Evolutionary conservation across 257 asterid genomes (phyloP), one percentile per base, ranked within the genome.

Genomic region (Salvia rosmarinus): DNA sequence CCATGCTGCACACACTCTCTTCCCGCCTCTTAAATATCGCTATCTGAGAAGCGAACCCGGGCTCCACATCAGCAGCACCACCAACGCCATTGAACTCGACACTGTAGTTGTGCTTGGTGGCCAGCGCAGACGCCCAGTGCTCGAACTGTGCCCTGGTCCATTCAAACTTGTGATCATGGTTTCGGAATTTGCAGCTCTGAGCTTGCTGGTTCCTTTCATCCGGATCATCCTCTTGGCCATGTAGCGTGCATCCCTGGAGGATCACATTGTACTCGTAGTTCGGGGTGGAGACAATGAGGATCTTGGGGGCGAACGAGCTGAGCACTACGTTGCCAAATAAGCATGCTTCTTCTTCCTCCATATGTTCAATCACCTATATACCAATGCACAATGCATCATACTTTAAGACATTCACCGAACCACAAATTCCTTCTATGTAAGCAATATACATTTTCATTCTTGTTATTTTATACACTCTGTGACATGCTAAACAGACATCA

Each of bases 1-100:
- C 89, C 51, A 57, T 56, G 16, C 64, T 67, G 67, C 40, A 39
- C 46, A 40, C 30, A 28, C 20, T 66, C 67, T 63, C 77, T 57
- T 78, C 85, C 20, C 46, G 78, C 77, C 90, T 86, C 73, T 81
- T 89, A 67, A 94, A 94, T 55, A 94, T 88, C 6, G 93, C 99
- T 13, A 94, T 94, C 77, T 94, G 99, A 17, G 99, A 89, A 10
- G 96, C 97, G 60, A 94, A 91, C 11, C 99, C 97, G 5, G 96
- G 96, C 51, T 94, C 99, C 4, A 83, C 86, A 21, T 80, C 89
- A 23, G 75, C 85, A 13, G 42, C 73, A 32, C 99, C 96, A 0
- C 99, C 97, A 14, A 94, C 99, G 4, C 99, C 97, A 43, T 95
- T 83, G 76, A 88, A 91, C 46, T 85, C 91, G 2, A 94, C 95